These are phyloP conservation scores for Cladosporium colombiae DNA, from an alignment of 2,329 filamentous ascomycete species.

Conservation along the genomic window DNA sequence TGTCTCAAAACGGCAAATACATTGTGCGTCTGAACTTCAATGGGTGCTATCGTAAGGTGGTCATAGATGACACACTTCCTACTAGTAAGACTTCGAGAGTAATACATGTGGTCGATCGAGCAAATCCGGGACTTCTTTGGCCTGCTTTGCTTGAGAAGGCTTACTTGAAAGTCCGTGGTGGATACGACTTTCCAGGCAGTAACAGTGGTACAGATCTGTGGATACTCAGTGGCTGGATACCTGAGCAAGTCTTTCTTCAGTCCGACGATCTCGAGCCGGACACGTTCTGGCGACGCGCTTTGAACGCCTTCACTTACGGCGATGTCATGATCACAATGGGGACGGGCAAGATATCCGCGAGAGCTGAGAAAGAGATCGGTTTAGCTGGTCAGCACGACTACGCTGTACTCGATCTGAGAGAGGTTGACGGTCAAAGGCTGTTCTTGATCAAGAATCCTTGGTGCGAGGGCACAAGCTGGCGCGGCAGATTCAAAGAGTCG, in stretches of 20 bases:
- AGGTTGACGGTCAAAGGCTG: conserved; percentile 62
- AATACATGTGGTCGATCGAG: conserved; percentile 84
- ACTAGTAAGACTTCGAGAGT: conserved; percentile 71
- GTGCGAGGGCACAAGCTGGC: conserved; percentile 79
- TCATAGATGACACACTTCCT: conserved; percentile 86
- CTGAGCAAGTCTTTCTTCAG: conserved; percentile 90
- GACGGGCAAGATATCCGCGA: conserved; percentile 75
- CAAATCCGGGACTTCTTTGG: conserved; percentile 81
- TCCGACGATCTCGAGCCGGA: conserved; percentile 77
- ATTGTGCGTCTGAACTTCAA: conserved; percentile 94
- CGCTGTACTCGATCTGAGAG: conserved; percentile 77
- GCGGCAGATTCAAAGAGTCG: conserved; percentile 47
- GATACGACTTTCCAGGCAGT: conserved; percentile 96
- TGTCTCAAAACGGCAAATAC: conserved; percentile 84
- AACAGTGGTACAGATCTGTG: conserved; percentile 95
- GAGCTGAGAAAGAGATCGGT: conserved; percentile 78
- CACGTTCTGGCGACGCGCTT: conserved; percentile 75
- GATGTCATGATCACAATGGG: conserved; percentile 88
- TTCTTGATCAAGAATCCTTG: conserved; percentile 95
- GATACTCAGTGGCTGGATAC: conserved; percentile 93
- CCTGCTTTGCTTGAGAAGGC: conserved; percentile 93
- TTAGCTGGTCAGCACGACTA: conserved; percentile 92
- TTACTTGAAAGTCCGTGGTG: conserved; percentile 90
- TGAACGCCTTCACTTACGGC: conserved; percentile 70
- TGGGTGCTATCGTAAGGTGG: conserved; percentile 81